Evolutionary conservation across 1,284 basidiomycete genomes (phyloP), one percentile per base, ranked within the genome.

Genomic region (Serendipita sp.): DNA sequence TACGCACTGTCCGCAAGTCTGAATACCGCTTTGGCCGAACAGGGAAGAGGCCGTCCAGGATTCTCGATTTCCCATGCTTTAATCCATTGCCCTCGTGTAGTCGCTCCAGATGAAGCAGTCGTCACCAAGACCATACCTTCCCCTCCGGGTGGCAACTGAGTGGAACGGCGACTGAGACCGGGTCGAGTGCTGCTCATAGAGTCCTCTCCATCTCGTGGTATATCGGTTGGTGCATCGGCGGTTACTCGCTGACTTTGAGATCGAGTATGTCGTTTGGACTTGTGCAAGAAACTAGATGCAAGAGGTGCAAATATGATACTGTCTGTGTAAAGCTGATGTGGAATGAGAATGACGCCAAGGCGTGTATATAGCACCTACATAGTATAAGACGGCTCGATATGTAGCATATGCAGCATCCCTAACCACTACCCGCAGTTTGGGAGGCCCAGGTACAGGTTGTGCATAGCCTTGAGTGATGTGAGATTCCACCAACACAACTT

Each of bases 21-120:
- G 71, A 91, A 93, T n/a, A 87, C 83, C 2, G 91, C 86, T 73
- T 93, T 93, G 8, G 91, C 89, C 26, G 87, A 90, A 68, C 89
- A 90, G 0, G 91, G 91, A n/a, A 79, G 75, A 0, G 88, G 87
- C 44, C 81, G 77, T 13, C 79, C 80, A 1, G 80, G 79, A 69
- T 86, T 79, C 62, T 72, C 73, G 62, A 72, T 72, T 68, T 78
- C 76, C 85, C 86, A 88, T 60, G 79, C 78, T 64, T 72, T 75
- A 42, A 88, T 79, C 87, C 87, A 89, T 62, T 84, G 79, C 65
- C 74, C 75, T 63, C 85, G 74, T 17, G 81, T 77, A 1, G 72
- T 71, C 2, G 77, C 72, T 5, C 69, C 67, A 12, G 32, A 38
- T 53, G 58, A 30, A 22, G 17, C 26, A 29, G 61, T 12, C 3